Evolutionary conservation across 2,329 filamentous ascomycete species (phyloP).

Genomic region (Colletotrichum neosansevieriae): DNA sequence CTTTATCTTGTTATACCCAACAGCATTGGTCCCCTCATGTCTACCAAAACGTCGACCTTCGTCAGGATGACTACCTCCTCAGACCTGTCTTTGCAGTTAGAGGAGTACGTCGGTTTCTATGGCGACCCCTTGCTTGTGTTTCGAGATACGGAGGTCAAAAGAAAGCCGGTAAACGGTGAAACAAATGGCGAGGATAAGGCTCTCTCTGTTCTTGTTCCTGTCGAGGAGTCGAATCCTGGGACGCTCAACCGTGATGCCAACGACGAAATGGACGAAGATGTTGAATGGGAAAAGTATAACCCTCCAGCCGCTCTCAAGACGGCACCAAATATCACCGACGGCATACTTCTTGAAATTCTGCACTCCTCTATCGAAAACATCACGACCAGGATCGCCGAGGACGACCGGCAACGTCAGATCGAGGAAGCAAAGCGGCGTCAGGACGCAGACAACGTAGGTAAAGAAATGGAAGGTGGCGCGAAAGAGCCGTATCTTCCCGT

Average conservation of each 20-base stretch:
- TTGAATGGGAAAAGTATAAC: slow-evolving; percentile 61
- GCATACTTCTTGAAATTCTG: slow-evolving; percentile 57
- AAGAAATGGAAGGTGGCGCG: slow-evolving; percentile 42
- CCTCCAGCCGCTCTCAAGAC: slow-evolving; percentile 58
- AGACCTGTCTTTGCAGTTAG: slow-evolving; percentile 19
- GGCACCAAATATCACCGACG: slow-evolving; percentile 53
- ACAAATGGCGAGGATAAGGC: neutral
- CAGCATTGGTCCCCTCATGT: neutral
- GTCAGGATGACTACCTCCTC: slow-evolving; percentile 15
- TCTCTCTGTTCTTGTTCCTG: slow-evolving; percentile 1
- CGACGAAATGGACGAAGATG: slow-evolving; percentile 44
- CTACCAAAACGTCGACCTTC: neutral
- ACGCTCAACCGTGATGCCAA: slow-evolving; percentile 44
- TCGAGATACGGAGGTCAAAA: slow-evolving; percentile 32
- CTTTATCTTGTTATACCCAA: neutral
- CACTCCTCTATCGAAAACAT: slow-evolving; percentile 60
- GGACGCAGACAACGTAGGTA: slow-evolving; percentile 32
- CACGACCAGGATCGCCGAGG: slow-evolving; percentile 51
- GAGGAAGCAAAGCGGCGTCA: slow-evolving; percentile 39
- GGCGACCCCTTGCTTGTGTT: slow-evolving; percentile 47
- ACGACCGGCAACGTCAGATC: slow-evolving; percentile 46
- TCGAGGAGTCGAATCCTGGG: slow-evolving; percentile 39
- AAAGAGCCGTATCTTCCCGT: slow-evolving; percentile 53
- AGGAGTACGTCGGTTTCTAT: slow-evolving; percentile 48
- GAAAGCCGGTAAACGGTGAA: neutral